Conservation (phyloP, 148 eudicot genomes). For the Pouteria glomerata region DNA sequence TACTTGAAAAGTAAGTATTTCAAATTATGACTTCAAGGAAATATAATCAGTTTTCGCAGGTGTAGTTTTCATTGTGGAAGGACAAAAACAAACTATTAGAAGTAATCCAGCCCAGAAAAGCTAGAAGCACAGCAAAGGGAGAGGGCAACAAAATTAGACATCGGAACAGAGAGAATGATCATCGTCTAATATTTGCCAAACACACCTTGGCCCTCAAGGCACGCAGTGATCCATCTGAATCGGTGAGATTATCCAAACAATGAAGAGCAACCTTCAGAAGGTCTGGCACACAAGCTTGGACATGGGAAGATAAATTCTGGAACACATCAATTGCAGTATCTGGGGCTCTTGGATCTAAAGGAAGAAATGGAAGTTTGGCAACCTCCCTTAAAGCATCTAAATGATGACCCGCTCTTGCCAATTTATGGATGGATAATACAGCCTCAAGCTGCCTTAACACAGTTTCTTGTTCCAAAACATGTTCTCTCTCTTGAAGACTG, state of each 20-base stretch:
- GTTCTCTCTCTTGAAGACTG: conserved; percentile 82
- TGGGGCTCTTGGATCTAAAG: conserved; percentile 72
- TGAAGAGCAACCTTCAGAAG: conserved; percentile 80
- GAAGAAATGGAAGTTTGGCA: conserved; percentile 81
- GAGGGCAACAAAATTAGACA: neutral
- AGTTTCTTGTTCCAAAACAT: conserved; percentile 73
- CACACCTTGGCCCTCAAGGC: conserved; percentile 85
- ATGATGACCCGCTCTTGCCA: conserved; percentile 49
- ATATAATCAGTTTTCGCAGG: neutral
- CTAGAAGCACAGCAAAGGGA: neutral
- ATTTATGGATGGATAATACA: conserved; percentile 61
- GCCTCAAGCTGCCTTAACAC: conserved; percentile 92
- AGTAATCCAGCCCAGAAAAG: neutral
- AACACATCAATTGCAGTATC: conserved; percentile 48
- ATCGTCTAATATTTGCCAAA: neutral
- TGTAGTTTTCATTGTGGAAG: neutral
- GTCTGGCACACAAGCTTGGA: conserved; percentile 91
- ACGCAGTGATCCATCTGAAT: conserved; percentile 93
- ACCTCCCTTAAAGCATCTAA: conserved; percentile 81
- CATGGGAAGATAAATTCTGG: conserved; percentile 67
- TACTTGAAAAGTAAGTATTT: neutral
- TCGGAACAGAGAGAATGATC: neutral
- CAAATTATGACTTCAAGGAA: neutral
- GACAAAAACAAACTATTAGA: neutral
- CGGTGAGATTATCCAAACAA: conserved; percentile 71